phyloP scores from a whole-genome alignment of 108 stramenopile genomes.

The Cyclotella choctawhatcheeana region DNA sequence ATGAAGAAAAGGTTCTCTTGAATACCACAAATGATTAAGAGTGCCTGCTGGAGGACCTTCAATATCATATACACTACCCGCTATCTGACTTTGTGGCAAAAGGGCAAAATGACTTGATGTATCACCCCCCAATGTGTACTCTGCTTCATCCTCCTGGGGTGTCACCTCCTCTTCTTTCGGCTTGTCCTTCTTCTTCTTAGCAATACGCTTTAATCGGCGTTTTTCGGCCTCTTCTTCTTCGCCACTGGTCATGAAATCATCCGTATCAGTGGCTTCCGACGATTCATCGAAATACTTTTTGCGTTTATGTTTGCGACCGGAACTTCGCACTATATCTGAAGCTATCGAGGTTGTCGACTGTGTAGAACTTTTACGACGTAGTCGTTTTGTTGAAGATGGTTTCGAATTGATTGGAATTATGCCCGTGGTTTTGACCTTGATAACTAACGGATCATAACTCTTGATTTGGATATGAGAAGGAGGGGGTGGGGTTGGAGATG shows the following conservation, averaged over 20 bases:
- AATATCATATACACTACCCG: slow-evolving; percentile 44
- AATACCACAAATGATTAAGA: slow-evolving; percentile 81
- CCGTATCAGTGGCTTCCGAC: slow-evolving; percentile 63
- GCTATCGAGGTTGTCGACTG: neutral
- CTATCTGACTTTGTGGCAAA: slow-evolving; percentile 25
- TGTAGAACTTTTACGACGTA: neutral
- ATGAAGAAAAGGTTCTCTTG: slow-evolving; percentile 71
- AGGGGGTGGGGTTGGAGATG: slow-evolving; percentile 6
- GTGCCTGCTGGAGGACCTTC: slow-evolving; percentile 77
- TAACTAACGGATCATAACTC: slow-evolving; percentile 43
- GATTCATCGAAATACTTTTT: slow-evolving; percentile 57
- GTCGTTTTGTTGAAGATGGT: neutral
- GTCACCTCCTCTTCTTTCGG: slow-evolving; percentile 5
- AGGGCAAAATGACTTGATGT: slow-evolving; percentile 9
- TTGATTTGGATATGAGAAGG: slow-evolving; percentile 32
- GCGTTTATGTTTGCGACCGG: slow-evolving; percentile 52
- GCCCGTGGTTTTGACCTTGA: slow-evolving; percentile 44
- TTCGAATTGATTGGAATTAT: slow-evolving; percentile 19
- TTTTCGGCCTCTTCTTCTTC: slow-evolving; percentile 47
- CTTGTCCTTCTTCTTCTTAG: slow-evolving; percentile 38
- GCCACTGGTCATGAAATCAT: slow-evolving; percentile 58
- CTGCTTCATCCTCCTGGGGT: slow-evolving; percentile 13
- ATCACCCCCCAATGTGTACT: slow-evolving; percentile 5
- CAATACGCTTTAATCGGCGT: slow-evolving; percentile 35
- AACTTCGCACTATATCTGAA: slow-evolving; percentile 12